Evolutionary conservation across 345 rosid genomes (phyloP).

Genomic region (Hypericum androsaemum): DNA sequence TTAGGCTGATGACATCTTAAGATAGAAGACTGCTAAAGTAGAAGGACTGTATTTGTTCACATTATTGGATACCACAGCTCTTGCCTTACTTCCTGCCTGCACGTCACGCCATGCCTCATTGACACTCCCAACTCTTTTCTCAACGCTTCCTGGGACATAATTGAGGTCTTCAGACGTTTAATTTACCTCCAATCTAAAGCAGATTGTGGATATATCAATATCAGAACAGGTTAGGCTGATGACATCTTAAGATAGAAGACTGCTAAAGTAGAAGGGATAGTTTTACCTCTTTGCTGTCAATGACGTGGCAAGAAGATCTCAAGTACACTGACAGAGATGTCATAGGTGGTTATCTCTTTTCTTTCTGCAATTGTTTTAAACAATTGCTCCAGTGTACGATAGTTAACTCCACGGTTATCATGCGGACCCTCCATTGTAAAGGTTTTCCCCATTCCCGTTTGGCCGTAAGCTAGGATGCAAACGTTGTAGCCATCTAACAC

Average conservation of each 20-base stretch:
- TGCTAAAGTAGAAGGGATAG: neutral
- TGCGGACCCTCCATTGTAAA: constrained; percentile 95
- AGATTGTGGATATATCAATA: constrained; percentile 2
- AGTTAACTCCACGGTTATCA: constrained; percentile 87
- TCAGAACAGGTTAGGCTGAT: neutral
- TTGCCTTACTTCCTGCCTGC: constrained; percentile 84
- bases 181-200: neutral
- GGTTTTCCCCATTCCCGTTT: constrained; percentile 97
- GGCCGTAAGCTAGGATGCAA: constrained; percentile 95
- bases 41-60: constrained; percentile 74
- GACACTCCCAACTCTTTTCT: constrained; percentile 65
- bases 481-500: constrained; percentile 96
- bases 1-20: no score
- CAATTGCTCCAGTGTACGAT: constrained; percentile 74
- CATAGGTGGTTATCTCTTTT: constrained; percentile 52
- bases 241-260: no score
- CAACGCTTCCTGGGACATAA: constrained; percentile 78
- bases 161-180: constrained; percentile 1
- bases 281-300: constrained; percentile 70
- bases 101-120: constrained; percentile 83
- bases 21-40: no score
- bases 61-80: constrained; percentile 93
- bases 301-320: constrained; percentile 79
- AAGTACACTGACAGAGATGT: constrained; percentile 85
- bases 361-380: constrained; percentile 72